Evolutionary conservation across 805 yeast species (phyloP).

Genomic region (Metschnikowia dekortorum): DNA sequence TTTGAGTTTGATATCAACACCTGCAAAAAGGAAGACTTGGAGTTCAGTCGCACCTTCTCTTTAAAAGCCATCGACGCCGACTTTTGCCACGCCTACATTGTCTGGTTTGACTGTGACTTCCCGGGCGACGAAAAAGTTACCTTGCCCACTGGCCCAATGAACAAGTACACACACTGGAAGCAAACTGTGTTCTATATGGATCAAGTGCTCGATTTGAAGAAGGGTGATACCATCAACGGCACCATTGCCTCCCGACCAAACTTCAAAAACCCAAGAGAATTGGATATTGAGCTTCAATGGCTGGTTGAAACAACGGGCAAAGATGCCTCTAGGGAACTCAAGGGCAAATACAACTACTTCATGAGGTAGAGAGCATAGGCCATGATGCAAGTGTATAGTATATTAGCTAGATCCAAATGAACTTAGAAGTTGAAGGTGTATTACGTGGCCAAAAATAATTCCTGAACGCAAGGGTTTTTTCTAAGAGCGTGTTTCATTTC

Average conservation of each 20-base stretch:
- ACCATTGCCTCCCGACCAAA: slow-evolving; percentile 74
- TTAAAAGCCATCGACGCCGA: slow-evolving; percentile 76
- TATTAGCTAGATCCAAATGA: neutral
- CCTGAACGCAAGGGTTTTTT: no score
- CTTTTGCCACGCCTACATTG: slow-evolving; percentile 79
- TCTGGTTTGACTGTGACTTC: slow-evolving; percentile 95
- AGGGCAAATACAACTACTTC: slow-evolving; percentile 61
- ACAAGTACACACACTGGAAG: slow-evolving; percentile 97
- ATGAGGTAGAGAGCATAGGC: slow-evolving; percentile 48
- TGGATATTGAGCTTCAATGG: slow-evolving; percentile 75
- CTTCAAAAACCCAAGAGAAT: slow-evolving; percentile 74
- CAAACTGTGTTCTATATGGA: slow-evolving; percentile 91
- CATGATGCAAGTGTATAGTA: neutral
- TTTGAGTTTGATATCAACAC: slow-evolving; percentile 88
- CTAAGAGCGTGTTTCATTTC: no score
- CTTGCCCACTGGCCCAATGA: slow-evolving; percentile 93
- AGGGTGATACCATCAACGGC: slow-evolving; percentile 75
- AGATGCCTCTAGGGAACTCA: slow-evolving; percentile 48
- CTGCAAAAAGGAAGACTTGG: slow-evolving; percentile 74
- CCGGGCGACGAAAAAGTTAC: slow-evolving; percentile 63
- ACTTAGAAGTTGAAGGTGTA: neutral
- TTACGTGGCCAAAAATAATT: no score
- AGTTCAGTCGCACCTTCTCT: slow-evolving; percentile 67
- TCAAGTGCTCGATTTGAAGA: slow-evolving; percentile 70
- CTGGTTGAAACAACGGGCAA: slow-evolving; percentile 40